These are phyloP conservation scores for Mycena vulgaris DNA, from an alignment of 768 basidiomycete genomes.

Conservation along the genomic window DNA sequence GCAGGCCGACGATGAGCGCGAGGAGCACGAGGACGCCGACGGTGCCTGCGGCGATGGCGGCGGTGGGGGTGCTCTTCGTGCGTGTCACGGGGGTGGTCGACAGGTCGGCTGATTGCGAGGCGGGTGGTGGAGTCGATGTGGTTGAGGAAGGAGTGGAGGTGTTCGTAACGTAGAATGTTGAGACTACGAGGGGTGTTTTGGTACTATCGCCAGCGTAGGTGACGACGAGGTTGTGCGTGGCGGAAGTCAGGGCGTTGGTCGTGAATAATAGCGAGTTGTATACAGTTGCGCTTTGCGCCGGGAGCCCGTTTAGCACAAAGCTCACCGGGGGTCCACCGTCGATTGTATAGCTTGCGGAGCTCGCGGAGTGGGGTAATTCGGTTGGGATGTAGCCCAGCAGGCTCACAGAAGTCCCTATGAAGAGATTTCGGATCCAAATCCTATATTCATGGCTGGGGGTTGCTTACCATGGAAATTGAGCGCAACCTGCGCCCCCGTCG, in stretches of 20 bases:
- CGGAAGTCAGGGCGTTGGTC: constrained; percentile 35
- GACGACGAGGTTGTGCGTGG: constrained; percentile 43
- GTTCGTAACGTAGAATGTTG: constrained; percentile 41
- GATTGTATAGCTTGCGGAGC: constrained; percentile 46
- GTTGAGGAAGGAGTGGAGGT: constrained; percentile 23
- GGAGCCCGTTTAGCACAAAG: constrained; percentile 39
- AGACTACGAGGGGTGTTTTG: constrained; percentile 44
- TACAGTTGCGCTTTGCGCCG: constrained; percentile 18
- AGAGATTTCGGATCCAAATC: background rate
- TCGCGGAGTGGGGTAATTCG: constrained; percentile 41
- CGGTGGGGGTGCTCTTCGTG: constrained; percentile 26
- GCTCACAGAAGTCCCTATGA: constrained; percentile 44
- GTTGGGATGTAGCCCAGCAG: constrained; percentile 46
- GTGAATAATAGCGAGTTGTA: constrained; percentile 44
- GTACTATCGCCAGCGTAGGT: constrained; percentile 39
- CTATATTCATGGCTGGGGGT: background rate
- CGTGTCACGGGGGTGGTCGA: background rate
- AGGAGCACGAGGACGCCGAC: constrained; percentile 30
- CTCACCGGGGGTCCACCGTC: constrained; percentile 39
- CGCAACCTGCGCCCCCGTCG: constrained; percentile 37
- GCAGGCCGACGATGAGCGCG: constrained; percentile 21
- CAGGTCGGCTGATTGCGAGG: constrained; percentile 1
- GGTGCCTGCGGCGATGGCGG: constrained; percentile 41
- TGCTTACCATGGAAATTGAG: constrained; percentile 46
- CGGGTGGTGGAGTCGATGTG: background rate